Evolutionary conservation across 306 rosid genomes (phyloP).

Genomic region (Mimosa pudica): DNA sequence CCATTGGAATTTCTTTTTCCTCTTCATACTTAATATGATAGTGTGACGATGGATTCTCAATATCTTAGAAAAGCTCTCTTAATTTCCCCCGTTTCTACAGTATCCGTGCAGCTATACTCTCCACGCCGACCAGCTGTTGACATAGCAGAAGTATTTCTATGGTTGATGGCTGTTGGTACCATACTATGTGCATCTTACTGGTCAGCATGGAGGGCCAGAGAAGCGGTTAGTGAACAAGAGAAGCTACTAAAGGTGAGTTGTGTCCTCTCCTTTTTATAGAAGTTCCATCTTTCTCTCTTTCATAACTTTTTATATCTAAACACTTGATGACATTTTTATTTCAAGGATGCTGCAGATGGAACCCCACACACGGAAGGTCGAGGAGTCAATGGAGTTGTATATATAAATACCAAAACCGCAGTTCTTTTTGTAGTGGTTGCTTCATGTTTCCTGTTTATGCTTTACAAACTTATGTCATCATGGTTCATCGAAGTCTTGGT

Average conservation of each 20-base stretch:
- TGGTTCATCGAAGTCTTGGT: conserved; percentile 92
- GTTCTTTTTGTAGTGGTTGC: conserved; percentile 84
- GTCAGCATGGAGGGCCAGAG: conserved; percentile 92
- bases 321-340: conserved; percentile 31
- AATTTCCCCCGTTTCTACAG: conserved; percentile 47
- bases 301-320: conserved; percentile 17
- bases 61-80: conserved; percentile 12
- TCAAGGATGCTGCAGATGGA: conserved; percentile 78
- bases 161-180: conserved; percentile 97
- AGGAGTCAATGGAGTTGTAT: conserved; percentile 59
- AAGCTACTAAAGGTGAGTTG: conserved; percentile 69
- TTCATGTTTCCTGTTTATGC: conserved; percentile 87
- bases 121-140: conserved; percentile 85
- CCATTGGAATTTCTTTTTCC: not conserved
- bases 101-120: conserved; percentile 93
- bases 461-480: conserved; percentile 81
- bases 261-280: not conserved
- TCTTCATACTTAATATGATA: not conserved
- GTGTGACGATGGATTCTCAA: conserved; percentile 10
- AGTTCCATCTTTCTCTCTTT: conserved; percentile 17
- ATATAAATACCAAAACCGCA: conserved; percentile 79
- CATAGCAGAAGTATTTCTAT: conserved; percentile 93
- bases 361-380: conserved; percentile 41
- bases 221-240: conserved; percentile 76
- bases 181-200: conserved; percentile 92